Base-by-base conservation (phyloP, 805 yeast genomes). In the Ogataea corticis region DNA sequence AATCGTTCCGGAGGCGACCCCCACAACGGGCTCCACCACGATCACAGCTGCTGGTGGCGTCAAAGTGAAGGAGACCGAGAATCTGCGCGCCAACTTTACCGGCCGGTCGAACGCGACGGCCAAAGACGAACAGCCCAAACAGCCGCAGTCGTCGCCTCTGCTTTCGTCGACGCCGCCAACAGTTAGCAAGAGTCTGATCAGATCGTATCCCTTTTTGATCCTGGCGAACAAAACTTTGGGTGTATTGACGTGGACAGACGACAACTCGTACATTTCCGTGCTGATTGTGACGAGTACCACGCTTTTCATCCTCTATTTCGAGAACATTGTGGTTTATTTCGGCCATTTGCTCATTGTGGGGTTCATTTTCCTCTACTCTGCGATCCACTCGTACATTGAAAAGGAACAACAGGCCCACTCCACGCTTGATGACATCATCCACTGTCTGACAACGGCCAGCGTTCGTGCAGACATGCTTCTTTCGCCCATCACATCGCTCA, bases 141-240 rank as follows among this genome's bases (percentile, higher is more conserved):
- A 59, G 50, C 72, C 80, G 41, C 70, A 77, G 49, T 77, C 94
- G 1, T 86, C 96, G 2, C 96, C 97, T 1, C 73, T 94, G 52
- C 75, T 89, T 31, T 80, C 89, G 1, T 81, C 89, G 1, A 94
- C 99, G 0, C 98, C 98, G 2, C 94, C 97, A 2, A 80, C 90
- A 0, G 88, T 92, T 12, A 83, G 96, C 25, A 86, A 87, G 56
- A 87, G 94, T 2, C 73, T 92, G 41, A 79, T 90, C 32, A 76
- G 81, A 49, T 80, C 96, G 9, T 91, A 92, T 62, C 98, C 98
- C 2, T 88, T 88, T 61, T 71, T 92, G 34, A 73, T 87, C 32
- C 77, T 86, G 1, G 79, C 83, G 9, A 89, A 91, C 63, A 80
- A 82, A 53, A 51, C 79, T 2, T 71, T 90, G 44, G 82, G 87